Base-by-base conservation (phyloP, 306 rosid species). In the Prunus campanulata region DNA sequence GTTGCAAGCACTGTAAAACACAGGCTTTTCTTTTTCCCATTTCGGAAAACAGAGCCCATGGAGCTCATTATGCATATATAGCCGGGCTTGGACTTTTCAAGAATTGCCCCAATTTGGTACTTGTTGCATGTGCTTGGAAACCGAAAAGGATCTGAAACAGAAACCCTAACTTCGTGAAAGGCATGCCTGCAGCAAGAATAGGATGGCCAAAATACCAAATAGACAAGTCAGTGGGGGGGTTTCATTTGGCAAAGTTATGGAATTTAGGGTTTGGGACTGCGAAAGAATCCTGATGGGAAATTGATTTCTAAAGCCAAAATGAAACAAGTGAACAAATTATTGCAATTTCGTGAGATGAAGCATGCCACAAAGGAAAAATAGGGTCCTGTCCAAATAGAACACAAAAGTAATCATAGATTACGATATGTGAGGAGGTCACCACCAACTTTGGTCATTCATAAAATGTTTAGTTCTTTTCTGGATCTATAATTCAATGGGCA, bases 101-200 rank as follows among this genome's bases (percentile, higher is more conserved):
- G 65, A 61, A 50, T 30, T 24, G 59, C 61, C 46, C 46, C 13
- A 35, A 59, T 16, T 50, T 75, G 51, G 68, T 11, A n/a, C 14
- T 59, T 59, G 73, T 11, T 50, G 76, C 75, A 66, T 48, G 69
- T 24, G 78, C 57, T 5, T 49, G 48, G 20, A 22, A 20, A 46
- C 48, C 5, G 83, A 83, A 75, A 82, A 15, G 13, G 61, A 78
- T 48, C 51, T 27, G 78, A 65, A 70, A 74, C 27, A 56, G 70
- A 64, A 54, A 2, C 56, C 72, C 46, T 39, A 46, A 9, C 47
- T 9, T 68, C 54, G 25, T 61, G 77, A 67, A 55, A 68, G 52
- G 65, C 14, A 35, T 30, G 39, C 42, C 39, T 68, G 63, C 68
- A 13, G 71, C 71, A 56, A 56, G 61, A 67, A 60, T 67, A 67